Conservation (phyloP, 768 basidiomycete species). For the Tricholomella constricta region DNA sequence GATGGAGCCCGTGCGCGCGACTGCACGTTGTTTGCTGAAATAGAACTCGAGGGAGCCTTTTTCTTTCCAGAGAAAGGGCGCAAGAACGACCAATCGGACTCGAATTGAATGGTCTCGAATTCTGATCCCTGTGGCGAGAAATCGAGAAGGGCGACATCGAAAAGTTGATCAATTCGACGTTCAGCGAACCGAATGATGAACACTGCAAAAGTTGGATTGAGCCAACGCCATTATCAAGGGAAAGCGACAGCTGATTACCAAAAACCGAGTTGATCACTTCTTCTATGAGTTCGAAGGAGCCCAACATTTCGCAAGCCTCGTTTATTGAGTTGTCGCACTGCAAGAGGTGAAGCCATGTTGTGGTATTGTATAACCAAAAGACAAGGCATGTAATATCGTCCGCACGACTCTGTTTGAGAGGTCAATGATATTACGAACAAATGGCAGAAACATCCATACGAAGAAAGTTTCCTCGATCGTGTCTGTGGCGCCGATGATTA, state of each 20-base stretch:
- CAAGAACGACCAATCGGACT: constrained; percentile 94
- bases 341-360: constrained; percentile 88
- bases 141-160: constrained; percentile 84
- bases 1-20: constrained; percentile 40
- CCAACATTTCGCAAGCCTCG: constrained; percentile 79
- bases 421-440: constrained; percentile 10
- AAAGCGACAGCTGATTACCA: constrained; percentile 47
- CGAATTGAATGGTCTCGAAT: constrained; percentile 85
- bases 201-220: constrained; percentile 50
- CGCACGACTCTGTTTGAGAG: constrained; percentile 59
- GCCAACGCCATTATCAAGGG: not conserved
- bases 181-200: constrained; percentile 95
- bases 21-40: constrained; percentile 31
- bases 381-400: constrained; percentile 86
- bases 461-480: constrained; percentile 91
- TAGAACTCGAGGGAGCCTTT: constrained; percentile 40
- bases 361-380: constrained; percentile 95
- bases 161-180: constrained; percentile 79
- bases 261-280: constrained; percentile 95
- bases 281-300: constrained; percentile 83
- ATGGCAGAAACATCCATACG: constrained; percentile 50
- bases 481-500: constrained; percentile 89
- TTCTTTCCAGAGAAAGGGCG: constrained; percentile 71
- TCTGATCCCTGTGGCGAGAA: constrained; percentile 76
- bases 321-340: constrained; percentile 80